These are phyloP conservation scores for Diaporthe longicolla DNA, from an alignment of 2,329 filamentous ascomycete species.

Conservation along the genomic window DNA sequence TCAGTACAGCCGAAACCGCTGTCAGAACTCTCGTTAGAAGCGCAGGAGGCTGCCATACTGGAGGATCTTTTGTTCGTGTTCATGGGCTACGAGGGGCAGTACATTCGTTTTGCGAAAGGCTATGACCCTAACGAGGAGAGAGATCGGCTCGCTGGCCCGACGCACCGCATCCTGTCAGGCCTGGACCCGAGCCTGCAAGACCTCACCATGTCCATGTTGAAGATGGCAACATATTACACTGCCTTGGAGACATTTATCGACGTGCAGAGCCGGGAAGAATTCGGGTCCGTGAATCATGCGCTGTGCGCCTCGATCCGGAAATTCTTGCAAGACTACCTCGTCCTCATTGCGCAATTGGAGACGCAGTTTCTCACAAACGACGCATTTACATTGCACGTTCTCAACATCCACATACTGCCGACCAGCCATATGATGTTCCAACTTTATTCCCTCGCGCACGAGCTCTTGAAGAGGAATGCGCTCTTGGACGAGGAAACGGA, in stretches of 20 bases:
- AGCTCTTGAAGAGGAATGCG: slow-evolving; percentile 89
- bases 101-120: slow-evolving; percentile 86
- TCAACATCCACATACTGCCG: slow-evolving; percentile 91
- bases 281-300: slow-evolving; percentile 94
- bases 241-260: slow-evolving; percentile 95
- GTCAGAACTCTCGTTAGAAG: slow-evolving; percentile 79
- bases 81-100: slow-evolving; percentile 99
- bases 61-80: slow-evolving; percentile 95
- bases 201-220: slow-evolving; percentile 88
- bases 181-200: slow-evolving; percentile 93
- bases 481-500: slow-evolving; percentile 86
- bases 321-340: slow-evolving; percentile 91
- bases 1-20: slow-evolving; percentile 78
- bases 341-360: slow-evolving; percentile 93
- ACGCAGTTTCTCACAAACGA: slow-evolving; percentile 91
- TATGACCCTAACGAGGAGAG: slow-evolving; percentile 91
- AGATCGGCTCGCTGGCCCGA: slow-evolving; percentile 85
- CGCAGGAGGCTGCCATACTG: slow-evolving; percentile 88
- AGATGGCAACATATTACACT: slow-evolving; percentile 93
- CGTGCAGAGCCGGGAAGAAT: slow-evolving; percentile 92
- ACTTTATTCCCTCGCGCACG: slow-evolving; percentile 87
- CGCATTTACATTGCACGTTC: slow-evolving; percentile 90
- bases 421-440: slow-evolving; percentile 94
- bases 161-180: slow-evolving; percentile 83
- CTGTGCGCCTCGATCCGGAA: slow-evolving; percentile 95